Conservation (phyloP, 352 stramenopile species). For the Phytopythium boreale region DNA sequence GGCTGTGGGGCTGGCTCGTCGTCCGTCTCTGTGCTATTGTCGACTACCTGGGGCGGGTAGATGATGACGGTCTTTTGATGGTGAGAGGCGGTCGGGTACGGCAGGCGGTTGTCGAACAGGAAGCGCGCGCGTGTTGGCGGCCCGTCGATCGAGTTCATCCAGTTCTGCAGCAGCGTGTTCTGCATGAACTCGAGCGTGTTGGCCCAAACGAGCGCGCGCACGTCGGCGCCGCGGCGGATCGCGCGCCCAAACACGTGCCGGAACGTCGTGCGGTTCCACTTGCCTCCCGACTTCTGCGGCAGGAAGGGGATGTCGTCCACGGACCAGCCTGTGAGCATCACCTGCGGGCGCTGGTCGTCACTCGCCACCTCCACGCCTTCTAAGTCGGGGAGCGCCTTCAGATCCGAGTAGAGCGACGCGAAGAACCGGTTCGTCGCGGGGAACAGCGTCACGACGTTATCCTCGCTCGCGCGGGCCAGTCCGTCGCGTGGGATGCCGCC, state of each 20-base stretch:
- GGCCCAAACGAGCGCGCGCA: slow-evolving; percentile 50
- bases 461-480: slow-evolving; percentile 23
- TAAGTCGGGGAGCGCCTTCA: slow-evolving; percentile 20
- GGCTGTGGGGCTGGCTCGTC: slow-evolving; percentile 2
- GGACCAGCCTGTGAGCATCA: slow-evolving; percentile 45
- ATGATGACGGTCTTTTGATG: slow-evolving; percentile 50
- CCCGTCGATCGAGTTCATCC: slow-evolving; percentile 29
- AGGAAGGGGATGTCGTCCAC: slow-evolving; percentile 38
- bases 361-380: slow-evolving; percentile 6
- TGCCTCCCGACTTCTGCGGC: slow-evolving; percentile 19
- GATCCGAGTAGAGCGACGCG: slow-evolving; percentile 31
- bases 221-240: slow-evolving; percentile 29
- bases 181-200: slow-evolving; percentile 41
- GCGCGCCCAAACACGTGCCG: slow-evolving; percentile 27
- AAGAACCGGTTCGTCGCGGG: slow-evolving; percentile 42
- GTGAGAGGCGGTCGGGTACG: slow-evolving; percentile 23
- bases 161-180: slow-evolving; percentile 39
- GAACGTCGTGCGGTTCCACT: slow-evolving; percentile 32
- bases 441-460: slow-evolving; percentile 45
- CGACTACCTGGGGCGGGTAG: not conserved
- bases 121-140: slow-evolving; percentile 12
- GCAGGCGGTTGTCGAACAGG: slow-evolving; percentile 54
- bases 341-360: slow-evolving; percentile 12
- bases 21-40: not conserved
- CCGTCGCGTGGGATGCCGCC: slow-evolving; percentile 34